Evolutionary conservation across 2,329 filamentous ascomycete genomes (phyloP), one percentile per base, ranked within the genome.

Genomic region (Aspergillus tanneri): DNA sequence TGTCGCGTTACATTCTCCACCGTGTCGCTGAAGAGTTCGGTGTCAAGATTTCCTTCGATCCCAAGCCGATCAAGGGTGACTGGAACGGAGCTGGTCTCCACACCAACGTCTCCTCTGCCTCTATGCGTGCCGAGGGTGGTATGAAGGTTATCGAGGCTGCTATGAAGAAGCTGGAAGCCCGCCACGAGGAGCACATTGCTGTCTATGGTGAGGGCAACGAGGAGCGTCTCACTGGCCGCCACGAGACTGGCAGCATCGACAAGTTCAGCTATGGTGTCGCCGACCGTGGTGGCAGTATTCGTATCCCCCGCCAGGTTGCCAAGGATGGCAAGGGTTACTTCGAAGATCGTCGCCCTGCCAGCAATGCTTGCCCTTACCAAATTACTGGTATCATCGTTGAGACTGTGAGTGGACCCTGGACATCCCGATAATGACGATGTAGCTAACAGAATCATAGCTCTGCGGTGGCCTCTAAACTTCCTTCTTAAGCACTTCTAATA

Each of bases 201-300:
- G 90, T 95, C 60, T 96, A 96, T 71, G 90, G 93, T 67, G 89
- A 95, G 79, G 92, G 91, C 72, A 99, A 99, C 79, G 90, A 93
- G 63, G 82, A 87, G 63, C 91, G 93, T 68, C 87, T 97, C 63
- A 97, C 92, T 44, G 93, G 93, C 63, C 81, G 82, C 59, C 90
- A 96, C 76, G 93, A 99, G 84, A 99, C 93, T 9, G 91, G 91
- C 38, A 83, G 80, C 63, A 96, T 96, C 67, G 92, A 99, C 69
- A 82, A 87, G 71, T 99, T 99, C 83, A 85, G 84, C 62, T 97
- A 86, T 74, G 92, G 93, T 68, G 86, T 97, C 54, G 93, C 93
- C 72, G 92, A 97, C 85, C 90, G 93, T 75, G 93, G 92, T 66
- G 86, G 88, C 50, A 95, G 88, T 30, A 91, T 97, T 66, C 89